Base-by-base conservation (phyloP, 2,329 filamentous ascomycete genomes). In the Kalmusia sp. region DNA sequence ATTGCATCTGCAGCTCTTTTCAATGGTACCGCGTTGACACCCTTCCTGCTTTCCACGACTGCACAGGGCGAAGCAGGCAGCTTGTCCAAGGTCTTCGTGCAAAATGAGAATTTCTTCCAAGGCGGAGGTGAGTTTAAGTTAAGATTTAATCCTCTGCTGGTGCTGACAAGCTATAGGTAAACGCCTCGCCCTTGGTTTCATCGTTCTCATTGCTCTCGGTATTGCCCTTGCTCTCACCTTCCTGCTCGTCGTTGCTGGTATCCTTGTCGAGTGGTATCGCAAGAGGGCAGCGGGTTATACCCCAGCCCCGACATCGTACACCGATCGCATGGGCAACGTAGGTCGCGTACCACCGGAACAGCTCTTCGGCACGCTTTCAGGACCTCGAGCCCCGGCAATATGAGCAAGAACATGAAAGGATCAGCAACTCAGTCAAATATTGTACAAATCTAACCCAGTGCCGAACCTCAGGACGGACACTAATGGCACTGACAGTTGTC, bases 1-100 rank as follows among this genome's bases (percentile, higher is more conserved):
- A 88, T 87, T 52, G 91, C 89, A 5, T 96, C 93, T 12, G 92
- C 91, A 7, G 93, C 88, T 6, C 79, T 97, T 24, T 99, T 90
- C 79, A 91, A 98, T 68, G 95, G 95, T 64, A 91, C 87, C 9
- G 78, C 80, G 2, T 87, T 93, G 70, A 81, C 81, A 46, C 93
- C 95, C 0, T 96, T 93, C 72, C 84, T 92, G 34, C 83, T 99
- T 35, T 90, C 93, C 2, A 89, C 86, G 39, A 88, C 82, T 53
- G 76, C 82, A 37, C n/a, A 47, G 11, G 82, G 86, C 65, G 86
- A 86, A 53, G 80, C 81, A 9, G 92, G 93, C 43, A 93, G 86
- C 64, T 84, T 99, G 66, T 87, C 89, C 28, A 86, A 85, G 61
- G 82, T 98, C 57, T 96, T 99, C 73, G 89, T 93, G 9, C 87